Base-by-base conservation (phyloP, 78 protist species). In the Dictyostelium brefeldianum region DNA sequence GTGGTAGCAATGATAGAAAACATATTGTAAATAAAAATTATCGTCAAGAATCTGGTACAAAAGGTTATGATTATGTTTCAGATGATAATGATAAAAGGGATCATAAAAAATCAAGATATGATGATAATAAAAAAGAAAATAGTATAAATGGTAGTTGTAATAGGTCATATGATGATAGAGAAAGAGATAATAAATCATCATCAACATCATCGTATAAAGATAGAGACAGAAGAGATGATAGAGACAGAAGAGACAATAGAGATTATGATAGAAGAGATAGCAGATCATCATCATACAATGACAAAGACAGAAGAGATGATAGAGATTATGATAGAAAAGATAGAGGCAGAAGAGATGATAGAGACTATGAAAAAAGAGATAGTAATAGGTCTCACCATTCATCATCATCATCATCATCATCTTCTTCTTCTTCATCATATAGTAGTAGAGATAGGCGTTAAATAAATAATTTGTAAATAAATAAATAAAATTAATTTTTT, bases 321-420 rank as follows among this genome's bases (percentile, higher is more conserved):
- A 59, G 29, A 59, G 41, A 59, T 59, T 7, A 71, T 43, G 14
- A 14, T 36, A 71, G n/a, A 5, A 20, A 0, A 53, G 74, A 82
- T 77, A 43, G 56, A 25, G 83, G 41, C 8, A 71, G 65, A 48
- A 47, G 80, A 7, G 83, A 91, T 11, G 69, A 81, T 14, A 92
- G 95, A 74, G 89, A 83, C 5, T 22, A 74, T 3, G 20, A 6
- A 51, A 59, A 48, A 2, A 89, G 84, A 51, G 78, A 78, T n/a
- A 85, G 74, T 56, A 85, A 85, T 29, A 79, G 87, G 43, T 36
- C n/a, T n/a, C n/a, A n/a, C n/a, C n/a, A n/a, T n/a, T n/a, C n/a
- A n/a, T n/a, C 43, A 36, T 36, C 1, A 3, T 36, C 43, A 36
- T 36, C 43, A 36, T 36, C 43, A 36, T 36, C 43, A 36, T 36